A percentile compares a stretch with the other conserved stretches of the same genome.
Evolutionary conservation across 1,284 basidiomycete genomes (phyloP).

Genomic region (Coniferiporia sulphurascens): DNA sequence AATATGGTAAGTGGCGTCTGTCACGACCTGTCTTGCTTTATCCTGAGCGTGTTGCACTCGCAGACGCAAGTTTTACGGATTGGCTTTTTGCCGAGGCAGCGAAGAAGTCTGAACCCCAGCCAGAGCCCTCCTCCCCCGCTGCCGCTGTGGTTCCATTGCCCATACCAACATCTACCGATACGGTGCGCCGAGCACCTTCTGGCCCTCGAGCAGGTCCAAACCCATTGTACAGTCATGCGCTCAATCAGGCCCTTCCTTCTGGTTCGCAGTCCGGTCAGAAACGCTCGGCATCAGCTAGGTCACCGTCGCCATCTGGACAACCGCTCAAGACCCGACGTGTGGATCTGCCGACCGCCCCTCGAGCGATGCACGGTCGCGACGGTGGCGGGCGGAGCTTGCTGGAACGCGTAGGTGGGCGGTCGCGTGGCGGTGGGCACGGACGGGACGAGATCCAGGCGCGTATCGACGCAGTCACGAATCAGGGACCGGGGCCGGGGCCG

Average conservation of each 20-base stretch:
- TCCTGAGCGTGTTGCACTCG: conserved; percentile 22
- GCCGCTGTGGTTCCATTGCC: not conserved
- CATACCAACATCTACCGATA: conserved; percentile 9
- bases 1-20: conserved; percentile 14
- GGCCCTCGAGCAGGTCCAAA: conserved; percentile 5
- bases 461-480: conserved; percentile 68
- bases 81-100: conserved; percentile 80
- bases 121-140: conserved; percentile 32
- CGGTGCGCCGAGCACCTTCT: not conserved
- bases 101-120: conserved; percentile 41
- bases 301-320: conserved; percentile 61
- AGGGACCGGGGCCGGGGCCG: conserved; percentile 1
- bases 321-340: conserved; percentile 28
- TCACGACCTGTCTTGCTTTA: not conserved
- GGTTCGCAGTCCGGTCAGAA: conserved; percentile 57
- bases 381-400: conserved; percentile 53
- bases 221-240: conserved; percentile 36
- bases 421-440: conserved; percentile 32
- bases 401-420: conserved; percentile 60
- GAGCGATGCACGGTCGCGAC: conserved; percentile 62
- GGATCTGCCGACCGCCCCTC: conserved; percentile 64
- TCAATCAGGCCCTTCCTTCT: conserved; percentile 61
- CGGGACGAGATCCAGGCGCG: conserved; percentile 72
- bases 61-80: conserved; percentile 74
- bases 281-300: conserved; percentile 31